Percentiles rank a stretch among this genome's conserved stretches.
These are phyloP conservation scores for Botryobasidium botryosum DNA, from an alignment of 768 basidiomycete species.

Conservation along the genomic window DNA sequence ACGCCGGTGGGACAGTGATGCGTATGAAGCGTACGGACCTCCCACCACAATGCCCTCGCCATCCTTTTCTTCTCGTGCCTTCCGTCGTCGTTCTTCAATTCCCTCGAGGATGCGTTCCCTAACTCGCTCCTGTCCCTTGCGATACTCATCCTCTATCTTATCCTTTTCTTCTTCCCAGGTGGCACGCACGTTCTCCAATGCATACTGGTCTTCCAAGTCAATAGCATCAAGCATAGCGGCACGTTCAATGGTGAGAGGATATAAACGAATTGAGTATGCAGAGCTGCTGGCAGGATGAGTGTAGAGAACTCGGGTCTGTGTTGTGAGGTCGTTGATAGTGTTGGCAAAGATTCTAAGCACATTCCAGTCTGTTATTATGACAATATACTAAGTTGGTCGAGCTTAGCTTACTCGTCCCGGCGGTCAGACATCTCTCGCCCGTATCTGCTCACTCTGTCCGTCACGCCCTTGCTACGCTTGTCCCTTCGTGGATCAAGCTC, in stretches of 20 bases:
- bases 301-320: neutral
- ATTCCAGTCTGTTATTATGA: neutral
- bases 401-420: neutral
- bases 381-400: neutral
- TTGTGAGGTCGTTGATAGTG: neutral
- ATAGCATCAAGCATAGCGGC: slow-evolving; percentile 53
- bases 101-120: slow-evolving; percentile 66
- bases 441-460: neutral
- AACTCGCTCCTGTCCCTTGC: slow-evolving; percentile 53
- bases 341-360: neutral
- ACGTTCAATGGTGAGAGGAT: slow-evolving; percentile 59
- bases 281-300: slow-evolving; percentile 38
- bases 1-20: neutral
- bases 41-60: slow-evolving; percentile 58
- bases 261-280: slow-evolving; percentile 52
- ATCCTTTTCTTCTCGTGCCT: slow-evolving; percentile 77
- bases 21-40: neutral
- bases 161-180: slow-evolving; percentile 67
- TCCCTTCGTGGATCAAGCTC: too few relatives aligned
- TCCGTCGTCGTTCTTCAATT: slow-evolving; percentile 61
- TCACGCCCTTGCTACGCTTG: too few relatives aligned
- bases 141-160: slow-evolving; percentile 70
- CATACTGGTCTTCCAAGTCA: slow-evolving; percentile 47
- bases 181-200: slow-evolving; percentile 45
- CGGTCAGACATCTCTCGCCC: neutral